These are phyloP conservation scores for Gloeopeniophorella convolvens DNA, from an alignment of 768 basidiomycete genomes.

Conservation along the genomic window DNA sequence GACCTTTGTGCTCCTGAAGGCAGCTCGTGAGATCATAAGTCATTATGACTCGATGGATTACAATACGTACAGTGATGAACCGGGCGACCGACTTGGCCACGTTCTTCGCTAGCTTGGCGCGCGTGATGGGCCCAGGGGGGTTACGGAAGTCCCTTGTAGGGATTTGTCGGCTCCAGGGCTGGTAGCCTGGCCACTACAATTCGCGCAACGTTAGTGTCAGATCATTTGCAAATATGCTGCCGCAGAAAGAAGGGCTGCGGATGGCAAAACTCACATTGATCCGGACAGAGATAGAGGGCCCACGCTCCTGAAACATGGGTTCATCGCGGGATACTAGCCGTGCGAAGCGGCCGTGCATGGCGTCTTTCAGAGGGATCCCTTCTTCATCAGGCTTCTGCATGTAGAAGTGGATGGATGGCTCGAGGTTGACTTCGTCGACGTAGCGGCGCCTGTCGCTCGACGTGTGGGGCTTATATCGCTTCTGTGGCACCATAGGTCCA, in stretches of 20 bases:
- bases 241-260: slow-evolving; percentile 12
- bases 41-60: slow-evolving; percentile 1
- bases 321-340: slow-evolving; percentile 53
- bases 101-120: slow-evolving; percentile 71
- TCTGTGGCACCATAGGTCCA: slow-evolving; percentile 49
- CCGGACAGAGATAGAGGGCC: slow-evolving; percentile 75
- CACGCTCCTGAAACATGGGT: slow-evolving; percentile 62
- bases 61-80: slow-evolving; percentile 49
- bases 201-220: slow-evolving; percentile 8
- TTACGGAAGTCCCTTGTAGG: slow-evolving; percentile 77
- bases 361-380: slow-evolving; percentile 60
- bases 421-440: slow-evolving; percentile 61
- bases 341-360: slow-evolving; percentile 52
- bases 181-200: slow-evolving; percentile 71
- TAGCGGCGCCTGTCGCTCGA: slow-evolving; percentile 72
- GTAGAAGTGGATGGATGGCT: slow-evolving; percentile 58
- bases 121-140: slow-evolving; percentile 72
- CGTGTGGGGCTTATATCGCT: slow-evolving; percentile 69
- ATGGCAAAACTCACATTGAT: slow-evolving; percentile 46
- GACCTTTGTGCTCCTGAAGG: slow-evolving; percentile 41
- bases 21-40: not conserved
- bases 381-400: slow-evolving; percentile 45
- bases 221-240: not conserved
- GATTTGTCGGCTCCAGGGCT: slow-evolving; percentile 74
- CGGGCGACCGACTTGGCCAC: slow-evolving; percentile 70